Base-by-base conservation (phyloP, 345 rosid species). In the Gynandropsis gynandra region DNA sequence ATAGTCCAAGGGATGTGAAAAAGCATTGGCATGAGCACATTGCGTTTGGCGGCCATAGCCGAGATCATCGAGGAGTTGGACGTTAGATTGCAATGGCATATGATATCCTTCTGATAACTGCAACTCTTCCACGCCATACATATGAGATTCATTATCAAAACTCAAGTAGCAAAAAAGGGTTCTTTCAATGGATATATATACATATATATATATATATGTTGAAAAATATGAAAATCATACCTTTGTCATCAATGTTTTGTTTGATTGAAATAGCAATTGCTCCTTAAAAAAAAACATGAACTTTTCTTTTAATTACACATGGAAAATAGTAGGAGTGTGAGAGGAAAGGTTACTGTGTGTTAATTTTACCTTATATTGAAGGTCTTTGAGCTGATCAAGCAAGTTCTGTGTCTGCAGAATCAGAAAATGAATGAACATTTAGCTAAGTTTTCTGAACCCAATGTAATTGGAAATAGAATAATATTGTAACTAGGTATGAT, bases 71-170 rank as follows among this genome's bases (percentile, higher is more conserved):
- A 54, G 69, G 56, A n/a, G n/a, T n/a, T 61, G 68, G 2, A 77
- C 83, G 66, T 83, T 76, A 46, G 87, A 53, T 63, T 87, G 92
- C 47, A 87, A 70, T 44, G 81, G 47, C 53, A 75, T 60, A 21
- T 87, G 92, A 76, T 87, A 87, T n/a, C 95, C 96, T 74, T 90
- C 98, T 69, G 86, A 53, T 71, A 87, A 71, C 96, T 87, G 76
- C 68, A 50, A 59, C 59, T 4, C 37, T 39, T 55, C 52, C 62
- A 52, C 12, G 47, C 16, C 39, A 52, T 45, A 52, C 4, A 20
- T 1, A 4, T 4, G 4, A 42, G 5, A 2, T 0, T 56, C 37
- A 27, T 43, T 9, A 52, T n/a, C n/a, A n/a, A n/a, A n/a, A n/a
- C n/a, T n/a, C n/a, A n/a, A n/a, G n/a, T n/a, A n/a, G n/a, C n/a